A percentile compares a stretch with the other conserved stretches of the same genome.
phyloP scores from a whole-genome alignment of 805 yeast genomes.

The Blastobotrys muscicola region DNA sequence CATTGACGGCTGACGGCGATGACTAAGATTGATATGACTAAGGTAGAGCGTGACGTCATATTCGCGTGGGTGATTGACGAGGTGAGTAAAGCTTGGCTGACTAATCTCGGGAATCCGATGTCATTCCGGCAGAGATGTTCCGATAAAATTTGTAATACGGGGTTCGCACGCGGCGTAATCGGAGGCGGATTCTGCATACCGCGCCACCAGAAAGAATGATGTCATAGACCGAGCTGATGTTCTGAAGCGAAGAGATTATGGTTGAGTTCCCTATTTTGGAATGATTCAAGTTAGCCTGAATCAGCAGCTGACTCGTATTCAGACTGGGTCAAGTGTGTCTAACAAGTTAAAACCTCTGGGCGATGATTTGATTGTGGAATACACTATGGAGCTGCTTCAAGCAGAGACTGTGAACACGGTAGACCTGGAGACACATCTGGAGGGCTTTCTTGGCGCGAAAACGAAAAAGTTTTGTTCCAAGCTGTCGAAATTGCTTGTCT shows the following conservation, averaged over 20 bases:
- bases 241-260: too few relatives aligned
- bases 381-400: slow-evolving; percentile 34
- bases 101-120: too few relatives aligned
- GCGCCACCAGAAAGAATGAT: too few relatives aligned
- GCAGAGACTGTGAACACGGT: not conserved
- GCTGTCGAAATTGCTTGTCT: slow-evolving; percentile 37
- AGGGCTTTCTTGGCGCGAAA: slow-evolving; percentile 37
- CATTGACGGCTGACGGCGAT: too few relatives aligned
- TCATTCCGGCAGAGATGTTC: not conserved
- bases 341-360: slow-evolving; percentile 30
- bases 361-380: slow-evolving; percentile 43
- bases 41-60: slow-evolving; percentile 33
- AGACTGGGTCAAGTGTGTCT: too few relatives aligned
- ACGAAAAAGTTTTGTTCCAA: slow-evolving; percentile 32
- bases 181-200: too few relatives aligned
- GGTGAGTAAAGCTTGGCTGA: not conserved
- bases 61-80: slow-evolving; percentile 31
- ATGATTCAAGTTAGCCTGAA: too few relatives aligned
- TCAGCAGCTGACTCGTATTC: too few relatives aligned
- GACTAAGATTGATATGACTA: slow-evolving; percentile 16
- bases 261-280: too few relatives aligned
- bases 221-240: too few relatives aligned
- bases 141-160: not conserved
- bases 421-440: slow-evolving; percentile 34
- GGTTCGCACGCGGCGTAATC: slow-evolving; percentile 21